Conservation (phyloP, 306 rosid species). For the Amphicarpaea edgeworthii region DNA sequence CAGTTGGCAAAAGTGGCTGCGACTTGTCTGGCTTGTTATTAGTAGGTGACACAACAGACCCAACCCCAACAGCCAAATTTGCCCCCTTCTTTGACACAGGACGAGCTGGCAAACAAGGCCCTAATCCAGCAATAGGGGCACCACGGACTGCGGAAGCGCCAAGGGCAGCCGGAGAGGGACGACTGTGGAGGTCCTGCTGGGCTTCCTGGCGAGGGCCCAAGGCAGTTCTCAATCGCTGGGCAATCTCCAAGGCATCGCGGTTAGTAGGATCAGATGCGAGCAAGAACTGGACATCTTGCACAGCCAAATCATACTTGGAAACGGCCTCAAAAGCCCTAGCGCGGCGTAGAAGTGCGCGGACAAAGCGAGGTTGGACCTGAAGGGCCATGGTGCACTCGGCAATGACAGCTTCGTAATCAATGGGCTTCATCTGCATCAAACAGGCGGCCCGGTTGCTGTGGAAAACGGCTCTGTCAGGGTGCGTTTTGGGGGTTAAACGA, state of each 20-base stretch:
- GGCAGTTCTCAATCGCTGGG: slow-evolving; percentile 74
- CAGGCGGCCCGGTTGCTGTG: slow-evolving; percentile 96
- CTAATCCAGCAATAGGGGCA: slow-evolving; percentile 88
- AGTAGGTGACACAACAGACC: slow-evolving; percentile 47
- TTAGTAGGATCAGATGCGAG: slow-evolving; percentile 78
- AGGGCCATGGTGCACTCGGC: slow-evolving; percentile 93
- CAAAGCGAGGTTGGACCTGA: slow-evolving; percentile 84
- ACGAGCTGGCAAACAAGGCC: slow-evolving; percentile 85
- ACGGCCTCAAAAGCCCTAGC: slow-evolving; percentile 86
- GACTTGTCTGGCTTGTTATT: slow-evolving; percentile 69
- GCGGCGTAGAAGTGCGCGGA: slow-evolving; percentile 87
- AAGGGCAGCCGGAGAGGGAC: slow-evolving; percentile 99
- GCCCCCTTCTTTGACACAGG: slow-evolving; percentile 68
- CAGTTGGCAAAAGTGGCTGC: slow-evolving; percentile 55
- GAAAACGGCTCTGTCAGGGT: slow-evolving; percentile 83
- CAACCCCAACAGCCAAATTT: slow-evolving; percentile 53
- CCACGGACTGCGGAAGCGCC: slow-evolving; percentile 98
- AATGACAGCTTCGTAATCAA: slow-evolving; percentile 84
- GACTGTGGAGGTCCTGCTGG: slow-evolving; percentile 95
- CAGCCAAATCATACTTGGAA: slow-evolving; percentile 84
- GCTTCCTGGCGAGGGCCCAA: slow-evolving; percentile 88
- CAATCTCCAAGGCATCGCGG: slow-evolving; percentile 84
- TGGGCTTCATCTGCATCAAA: slow-evolving; percentile 96
- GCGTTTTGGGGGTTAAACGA: slow-evolving; percentile 78
- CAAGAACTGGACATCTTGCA: slow-evolving; percentile 84